Evolutionary conservation across 2,329 filamentous ascomycete species (phyloP), one percentile per base, ranked within the genome.

Genomic region (Ceratocystiopsis sp.): DNA sequence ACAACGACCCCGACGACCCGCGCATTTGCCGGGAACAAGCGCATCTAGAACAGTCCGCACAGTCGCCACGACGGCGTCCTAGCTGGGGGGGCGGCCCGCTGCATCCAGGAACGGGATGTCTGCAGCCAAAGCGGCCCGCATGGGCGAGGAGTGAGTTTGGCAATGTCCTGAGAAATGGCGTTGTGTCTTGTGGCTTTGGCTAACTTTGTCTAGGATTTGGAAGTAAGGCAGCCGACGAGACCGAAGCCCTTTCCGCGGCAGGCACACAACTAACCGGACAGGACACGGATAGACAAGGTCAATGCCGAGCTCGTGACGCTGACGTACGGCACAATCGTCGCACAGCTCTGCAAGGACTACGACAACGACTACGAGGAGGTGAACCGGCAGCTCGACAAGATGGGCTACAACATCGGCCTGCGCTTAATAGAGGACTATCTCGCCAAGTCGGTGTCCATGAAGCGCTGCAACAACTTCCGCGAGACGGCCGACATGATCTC

Each of bases 331-430:
- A 96, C 91, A 19, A 93, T 98, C 49, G 91, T 98, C 45, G 84
- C 86, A 45, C 89, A 96, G 61, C 70, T 98, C 51, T 96, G 89
- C 67, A 89, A 89, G 61, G 91, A 98, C 66, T 94, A 89, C 59
- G 86, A 95, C 54, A 79, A 76, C 54, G 85, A 96, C 64, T 98
- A 98, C 59, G 69, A 75, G 42, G 86, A 96, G 60, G 89, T 98
- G 58, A 98, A 98, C 66, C 86, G 89, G 61, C 91, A 98, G 61
- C 73, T 98, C 38, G 91, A 98, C 59, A 93, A 89, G 65, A 98
- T 98, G 91, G 91, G 91, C 44, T 95, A 96, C 66, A 96, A 96
- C 56, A 98, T 98, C 50, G 91, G 91, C 25, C 70, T 96, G 56
- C 83, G 91, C 35, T 65, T 98, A 51, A 95, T 98, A 53, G 91